Conservation (phyloP, 192 early-diverging fungal species). For the Mortierella hygrophila region DNA sequence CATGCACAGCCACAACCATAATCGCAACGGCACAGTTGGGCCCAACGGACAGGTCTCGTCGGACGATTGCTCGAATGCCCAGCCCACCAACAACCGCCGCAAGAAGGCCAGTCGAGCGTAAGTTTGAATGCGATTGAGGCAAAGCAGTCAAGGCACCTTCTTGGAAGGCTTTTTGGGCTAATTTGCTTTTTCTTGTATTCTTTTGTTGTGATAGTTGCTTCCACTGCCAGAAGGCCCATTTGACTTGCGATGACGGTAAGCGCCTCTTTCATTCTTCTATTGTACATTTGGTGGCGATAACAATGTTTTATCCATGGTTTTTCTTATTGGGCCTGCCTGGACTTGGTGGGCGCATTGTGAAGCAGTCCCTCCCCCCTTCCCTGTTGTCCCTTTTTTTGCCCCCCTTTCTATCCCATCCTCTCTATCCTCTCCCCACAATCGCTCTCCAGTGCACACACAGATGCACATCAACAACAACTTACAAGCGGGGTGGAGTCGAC, state of each 20-base stretch:
- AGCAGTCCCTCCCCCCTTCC: not conserved
- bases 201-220: constrained; percentile 58
- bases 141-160: not conserved
- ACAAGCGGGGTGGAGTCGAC: not conserved
- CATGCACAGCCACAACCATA: constrained; percentile 7
- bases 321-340: not conserved
- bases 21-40: not conserved
- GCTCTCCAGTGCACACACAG: not conserved
- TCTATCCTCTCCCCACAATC: not conserved
- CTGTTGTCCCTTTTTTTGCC: not conserved
- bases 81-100: constrained; percentile 33
- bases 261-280: not conserved
- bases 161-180: not conserved
- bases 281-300: not conserved
- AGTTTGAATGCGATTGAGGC: not conserved
- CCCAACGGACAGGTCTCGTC: constrained; percentile 15
- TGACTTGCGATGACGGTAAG: constrained; percentile 80
- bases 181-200: not conserved
- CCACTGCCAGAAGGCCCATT: constrained; percentile 83
- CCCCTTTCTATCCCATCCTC: not conserved
- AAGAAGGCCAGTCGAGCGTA: constrained; percentile 70
- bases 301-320: not conserved
- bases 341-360: not conserved
- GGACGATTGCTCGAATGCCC: constrained; percentile 14
- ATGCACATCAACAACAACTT: not conserved